Conservation (phyloP, 2,329 filamentous ascomycete genomes). For the Bipolaris victoriae region DNA sequence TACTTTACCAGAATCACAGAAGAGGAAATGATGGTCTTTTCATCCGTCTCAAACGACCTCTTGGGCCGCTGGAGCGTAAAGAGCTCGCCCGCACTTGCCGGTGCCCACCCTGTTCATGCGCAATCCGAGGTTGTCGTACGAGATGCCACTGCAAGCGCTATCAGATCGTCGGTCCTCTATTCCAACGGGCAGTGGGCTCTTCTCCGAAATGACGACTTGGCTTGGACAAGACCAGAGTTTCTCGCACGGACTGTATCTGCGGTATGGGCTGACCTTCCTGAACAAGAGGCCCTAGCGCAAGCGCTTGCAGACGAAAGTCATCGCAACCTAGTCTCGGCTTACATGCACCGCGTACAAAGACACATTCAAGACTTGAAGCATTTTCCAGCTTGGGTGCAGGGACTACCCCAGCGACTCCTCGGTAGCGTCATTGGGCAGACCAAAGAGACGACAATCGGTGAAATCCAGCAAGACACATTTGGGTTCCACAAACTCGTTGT, state of each 20-base stretch:
- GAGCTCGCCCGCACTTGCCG: constrained; percentile 37
- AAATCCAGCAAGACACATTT: constrained; percentile 73
- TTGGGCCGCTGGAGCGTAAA: constrained; percentile 75
- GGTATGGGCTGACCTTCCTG: constrained; percentile 77
- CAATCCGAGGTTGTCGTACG: constrained; percentile 84
- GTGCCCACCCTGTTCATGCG: constrained; percentile 63
- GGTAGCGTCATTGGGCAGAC: constrained; percentile 62
- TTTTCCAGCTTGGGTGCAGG: constrained; percentile 74
- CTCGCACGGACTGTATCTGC: constrained; percentile 81
- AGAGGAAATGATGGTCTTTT: constrained; percentile 74
- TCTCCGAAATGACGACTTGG: constrained; percentile 78
- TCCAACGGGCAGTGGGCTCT: constrained; percentile 77
- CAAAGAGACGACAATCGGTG: constrained; percentile 60
- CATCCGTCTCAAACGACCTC: constrained; percentile 76
- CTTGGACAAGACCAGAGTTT: constrained; percentile 83
- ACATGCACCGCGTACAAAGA: constrained; percentile 82
- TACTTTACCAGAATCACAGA: constrained; percentile 86
- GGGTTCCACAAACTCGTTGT: constrained; percentile 87
- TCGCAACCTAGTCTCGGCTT: constrained; percentile 79
- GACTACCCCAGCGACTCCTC: constrained; percentile 71
- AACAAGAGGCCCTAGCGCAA: constrained; percentile 75
- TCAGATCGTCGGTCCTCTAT: constrained; percentile 74
- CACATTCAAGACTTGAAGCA: constrained; percentile 79
- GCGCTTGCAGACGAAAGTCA: constrained; percentile 87
- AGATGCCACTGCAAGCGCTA: constrained; percentile 70